Conservation (phyloP, 2,329 filamentous ascomycete species). For the Scleromitrula shiraiana region DNA sequence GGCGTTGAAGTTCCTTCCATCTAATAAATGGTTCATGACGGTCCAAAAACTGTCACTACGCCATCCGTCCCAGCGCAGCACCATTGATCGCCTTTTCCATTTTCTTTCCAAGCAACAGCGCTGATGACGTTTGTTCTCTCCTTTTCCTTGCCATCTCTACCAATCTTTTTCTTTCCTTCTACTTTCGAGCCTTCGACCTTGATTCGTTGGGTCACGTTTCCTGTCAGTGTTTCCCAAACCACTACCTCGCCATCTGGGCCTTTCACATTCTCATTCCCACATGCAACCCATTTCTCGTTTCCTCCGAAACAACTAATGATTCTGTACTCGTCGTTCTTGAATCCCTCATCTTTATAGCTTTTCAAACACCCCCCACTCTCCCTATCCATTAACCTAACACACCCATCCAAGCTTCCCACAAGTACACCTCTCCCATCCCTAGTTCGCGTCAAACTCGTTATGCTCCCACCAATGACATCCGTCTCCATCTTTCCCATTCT, state of each 20-base stretch:
- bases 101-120: conserved; percentile 54
- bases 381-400: conserved; percentile 73
- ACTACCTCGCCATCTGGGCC: conserved; percentile 35
- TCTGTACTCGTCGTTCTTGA: conserved; percentile 32
- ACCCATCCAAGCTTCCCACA: conserved; percentile 67
- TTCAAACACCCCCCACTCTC: conserved; percentile 64
- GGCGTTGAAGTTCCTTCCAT: too few species aligned
- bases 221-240: conserved; percentile 79
- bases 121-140: conserved; percentile 51
- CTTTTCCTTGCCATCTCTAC: conserved; percentile 53
- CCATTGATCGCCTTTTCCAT: conserved; percentile 56
- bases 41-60: conserved; percentile 55
- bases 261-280: conserved; percentile 59
- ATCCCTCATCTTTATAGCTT: conserved; percentile 51
- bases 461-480: conserved; percentile 61
- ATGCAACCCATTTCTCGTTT: conserved; percentile 69
- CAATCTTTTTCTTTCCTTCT: conserved; percentile 41
- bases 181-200: conserved; percentile 32
- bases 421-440: conserved; percentile 67
- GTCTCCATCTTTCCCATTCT: conserved; percentile 62
- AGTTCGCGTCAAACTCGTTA: conserved; percentile 69
- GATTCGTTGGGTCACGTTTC: conserved; percentile 57
- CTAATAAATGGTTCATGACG: conserved; percentile 1
- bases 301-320: conserved; percentile 50
- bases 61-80: conserved; percentile 59